phyloP scores from a whole-genome alignment of 257 asterid species.

The Penstemon eatonii region DNA sequence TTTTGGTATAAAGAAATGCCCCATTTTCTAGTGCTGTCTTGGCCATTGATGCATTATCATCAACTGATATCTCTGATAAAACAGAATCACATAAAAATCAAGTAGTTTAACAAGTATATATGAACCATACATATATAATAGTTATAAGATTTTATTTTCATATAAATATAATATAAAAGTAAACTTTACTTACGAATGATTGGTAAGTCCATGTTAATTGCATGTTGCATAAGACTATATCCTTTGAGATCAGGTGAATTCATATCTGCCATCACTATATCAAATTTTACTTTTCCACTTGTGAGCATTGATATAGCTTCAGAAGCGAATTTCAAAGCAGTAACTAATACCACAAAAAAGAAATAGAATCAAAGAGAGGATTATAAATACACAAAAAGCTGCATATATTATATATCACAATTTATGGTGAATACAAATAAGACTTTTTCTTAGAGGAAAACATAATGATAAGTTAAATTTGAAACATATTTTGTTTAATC shows the following conservation, averaged over 20 bases:
- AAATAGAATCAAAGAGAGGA: not conserved
- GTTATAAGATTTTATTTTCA: not conserved
- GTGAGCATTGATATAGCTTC: conserved; percentile 21
- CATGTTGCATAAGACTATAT: conserved; percentile 38
- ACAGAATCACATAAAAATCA: not conserved
- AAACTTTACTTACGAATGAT: conserved; percentile 33
- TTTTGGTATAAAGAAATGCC: conserved; percentile 35
- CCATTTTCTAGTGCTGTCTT: conserved; percentile 38
- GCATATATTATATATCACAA: not conserved
- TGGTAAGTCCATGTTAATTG: conserved; percentile 36
- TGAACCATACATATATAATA: no score
- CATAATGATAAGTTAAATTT: not conserved
- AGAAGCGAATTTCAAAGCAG: conserved; percentile 5
- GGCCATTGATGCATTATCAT: conserved; percentile 32
- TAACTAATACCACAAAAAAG: conserved; percentile 1
- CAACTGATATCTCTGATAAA: conserved; percentile 33
- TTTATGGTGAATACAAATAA: not conserved
- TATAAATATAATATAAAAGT: not conserved
- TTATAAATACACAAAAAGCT: not conserved
- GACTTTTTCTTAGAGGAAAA: not conserved
- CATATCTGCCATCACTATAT: conserved; percentile 39
- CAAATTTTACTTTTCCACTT: conserved; percentile 34
- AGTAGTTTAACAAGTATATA: not conserved
- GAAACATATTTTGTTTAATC: no score
- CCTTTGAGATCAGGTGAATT: conserved; percentile 47